A percentile compares a stretch with the other conserved stretches of the same genome.
phyloP scores from a whole-genome alignment of 345 rosid species.

The Euclidium syriacum region DNA sequence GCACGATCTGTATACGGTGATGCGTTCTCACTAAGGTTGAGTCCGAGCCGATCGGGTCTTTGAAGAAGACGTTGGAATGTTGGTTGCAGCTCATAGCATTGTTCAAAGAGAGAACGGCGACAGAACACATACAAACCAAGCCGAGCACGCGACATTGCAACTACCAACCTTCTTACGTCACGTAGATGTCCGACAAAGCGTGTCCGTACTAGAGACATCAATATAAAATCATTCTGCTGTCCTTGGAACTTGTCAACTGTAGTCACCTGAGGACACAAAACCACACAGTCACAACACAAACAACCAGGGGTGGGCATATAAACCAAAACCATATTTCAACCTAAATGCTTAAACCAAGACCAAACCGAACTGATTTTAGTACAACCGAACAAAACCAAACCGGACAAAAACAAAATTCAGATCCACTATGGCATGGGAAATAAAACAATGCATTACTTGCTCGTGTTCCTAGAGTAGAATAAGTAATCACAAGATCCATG shows the following conservation, averaged over 20 bases:
- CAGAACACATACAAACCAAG: constrained; percentile 89
- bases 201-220: constrained; percentile 91
- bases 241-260: constrained; percentile 99
- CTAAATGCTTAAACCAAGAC: background rate
- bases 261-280: constrained; percentile 51
- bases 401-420: too few species aligned
- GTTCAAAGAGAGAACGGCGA: constrained; percentile 86
- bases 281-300: background rate
- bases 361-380: too few species aligned
- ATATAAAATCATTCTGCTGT: constrained; percentile 89
- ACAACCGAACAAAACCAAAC: too few species aligned
- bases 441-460: too few species aligned
- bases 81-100: constrained; percentile 94
- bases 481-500: background rate
- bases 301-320: background rate
- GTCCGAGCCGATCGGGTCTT: constrained; percentile 75
- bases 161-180: constrained; percentile 92
- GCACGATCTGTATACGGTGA: constrained; percentile 58
- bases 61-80: constrained; percentile 75
- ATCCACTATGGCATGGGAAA: background rate
- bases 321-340: background rate
- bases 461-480: too few species aligned
- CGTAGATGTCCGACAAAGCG: constrained; percentile 98
- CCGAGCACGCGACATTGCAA: constrained; percentile 99
- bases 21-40: constrained; percentile 58